phyloP scores from a whole-genome alignment of 306 rosid genomes.

The Dalbergia oliveri region DNA sequence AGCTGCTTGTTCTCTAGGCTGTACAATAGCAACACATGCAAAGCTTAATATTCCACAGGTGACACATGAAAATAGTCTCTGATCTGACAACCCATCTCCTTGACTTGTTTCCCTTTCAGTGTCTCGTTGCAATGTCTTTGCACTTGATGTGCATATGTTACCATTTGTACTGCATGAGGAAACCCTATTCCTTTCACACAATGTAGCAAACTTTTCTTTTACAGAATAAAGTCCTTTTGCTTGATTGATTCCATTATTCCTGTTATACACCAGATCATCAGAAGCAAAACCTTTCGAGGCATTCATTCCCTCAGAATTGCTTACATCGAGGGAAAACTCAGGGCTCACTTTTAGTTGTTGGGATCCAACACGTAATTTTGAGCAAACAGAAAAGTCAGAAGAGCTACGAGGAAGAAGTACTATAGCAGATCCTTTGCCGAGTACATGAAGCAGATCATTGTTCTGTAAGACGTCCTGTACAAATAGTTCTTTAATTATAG shows the following conservation, averaged over 20 bases:
- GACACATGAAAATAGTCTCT: conserved; percentile 94
- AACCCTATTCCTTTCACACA: conserved; percentile 59
- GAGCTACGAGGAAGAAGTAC: conserved; percentile 92
- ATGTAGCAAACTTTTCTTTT: conserved; percentile 62
- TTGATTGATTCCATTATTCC: conserved; percentile 61
- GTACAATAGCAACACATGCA: conserved; percentile 92
- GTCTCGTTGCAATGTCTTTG: conserved; percentile 52
- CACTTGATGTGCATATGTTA: conserved; percentile 54
- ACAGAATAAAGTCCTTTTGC: conserved; percentile 62
- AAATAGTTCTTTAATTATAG: conserved; percentile 87
- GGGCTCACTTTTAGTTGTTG: conserved; percentile 62
- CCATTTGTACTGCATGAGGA: conserved; percentile 57
- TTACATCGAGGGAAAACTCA: conserved; percentile 55
- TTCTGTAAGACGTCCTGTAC: conserved; percentile 76
- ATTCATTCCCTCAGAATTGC: conserved; percentile 64
- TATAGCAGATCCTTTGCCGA: conserved; percentile 78
- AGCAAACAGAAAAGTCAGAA: conserved; percentile 76
- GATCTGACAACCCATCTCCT: conserved; percentile 76
- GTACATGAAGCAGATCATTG: conserved; percentile 80
- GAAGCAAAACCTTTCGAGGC: conserved; percentile 69
- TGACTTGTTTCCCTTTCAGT: conserved; percentile 56
- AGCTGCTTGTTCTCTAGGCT: conserved; percentile 88
- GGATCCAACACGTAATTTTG: conserved; percentile 84
- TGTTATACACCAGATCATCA: conserved; percentile 66
- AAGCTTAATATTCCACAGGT: conserved; percentile 95